These are phyloP conservation scores for Parathielavia hyrcaniae DNA, from an alignment of 495 filamentous ascomycete genomes.

Conservation along the genomic window DNA sequence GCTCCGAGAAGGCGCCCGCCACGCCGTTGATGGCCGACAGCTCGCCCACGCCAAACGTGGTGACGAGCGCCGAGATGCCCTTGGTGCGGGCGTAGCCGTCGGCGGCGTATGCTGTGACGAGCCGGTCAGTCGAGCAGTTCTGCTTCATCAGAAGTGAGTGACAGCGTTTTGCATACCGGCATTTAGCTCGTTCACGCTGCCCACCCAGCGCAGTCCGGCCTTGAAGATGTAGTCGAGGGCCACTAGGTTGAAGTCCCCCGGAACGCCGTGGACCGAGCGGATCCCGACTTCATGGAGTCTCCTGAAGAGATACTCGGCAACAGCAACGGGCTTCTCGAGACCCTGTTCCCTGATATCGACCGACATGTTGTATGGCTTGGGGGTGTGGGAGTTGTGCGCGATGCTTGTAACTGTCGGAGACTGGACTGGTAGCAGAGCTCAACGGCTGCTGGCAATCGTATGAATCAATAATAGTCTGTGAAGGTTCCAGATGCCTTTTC, in stretches of 20 bases:
- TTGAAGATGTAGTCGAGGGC: conserved; percentile 61
- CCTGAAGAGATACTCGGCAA: conserved; percentile 61
- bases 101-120: conserved; percentile 62
- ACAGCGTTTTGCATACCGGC: conserved; percentile 47
- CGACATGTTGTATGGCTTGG: conserved; percentile 13
- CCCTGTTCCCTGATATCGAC: conserved; percentile 33
- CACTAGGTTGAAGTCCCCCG: conserved; percentile 73
- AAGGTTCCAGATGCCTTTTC: background rate
- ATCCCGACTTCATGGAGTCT: conserved; percentile 64
- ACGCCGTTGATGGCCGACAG: conserved; percentile 68
- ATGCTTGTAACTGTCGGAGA: background rate
- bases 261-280: conserved; percentile 60
- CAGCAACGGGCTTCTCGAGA: conserved; percentile 43
- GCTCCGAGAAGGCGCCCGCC: conserved; percentile 67
- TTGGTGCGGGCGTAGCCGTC: conserved; percentile 75
- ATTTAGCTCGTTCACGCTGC: conserved; percentile 76
- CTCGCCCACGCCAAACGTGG: conserved; percentile 77
- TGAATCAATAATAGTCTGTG: background rate
- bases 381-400: background rate
- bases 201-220: conserved; percentile 64
- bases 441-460: background rate
- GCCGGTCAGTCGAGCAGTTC: background rate
- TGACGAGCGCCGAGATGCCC: conserved; percentile 65
- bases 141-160: background rate
- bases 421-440: background rate